Evolutionary conservation across 176 grass and related monocot species (phyloP), one percentile per base, ranked within the genome.

Genomic region (Carex scoparia): DNA sequence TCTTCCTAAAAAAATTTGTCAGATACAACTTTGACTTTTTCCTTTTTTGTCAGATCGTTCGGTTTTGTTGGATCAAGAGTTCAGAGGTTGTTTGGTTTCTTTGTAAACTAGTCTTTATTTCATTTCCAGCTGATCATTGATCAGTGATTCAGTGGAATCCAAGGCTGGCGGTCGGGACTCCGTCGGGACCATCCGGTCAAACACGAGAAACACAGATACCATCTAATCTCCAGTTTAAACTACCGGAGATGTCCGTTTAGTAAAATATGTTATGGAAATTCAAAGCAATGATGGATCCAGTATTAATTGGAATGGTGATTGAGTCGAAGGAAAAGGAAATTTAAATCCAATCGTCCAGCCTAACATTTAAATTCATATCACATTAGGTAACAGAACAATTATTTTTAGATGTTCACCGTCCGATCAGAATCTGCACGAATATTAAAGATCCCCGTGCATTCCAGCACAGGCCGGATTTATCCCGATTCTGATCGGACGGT

Each of bases 61-160:
- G 18, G 60, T 64, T 64, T 64, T 64, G 19, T 64, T 68, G 12
- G 65, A 69, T 18, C 66, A 37, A 8, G 65, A 69, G 0, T 69
- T 8, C 10, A 64, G 66, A 68, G 32, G 1, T 33, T 33, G 14
- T 69, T 7, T 69, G 65, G 14, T 69, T 5, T 74, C 1, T 51
- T 74, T 1, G 13, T 46, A 73, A 73, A 33, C 38, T 69, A 38
- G 13, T 13, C 5, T 69, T 69, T 69, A 32, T 51, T 46, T 51
- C 48, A 61, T 18, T 61, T n/a, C 31, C 40, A 54, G 46, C 6
- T 76, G 19, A 76, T 76, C 18, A 28, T 44, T 10, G 15, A 75
- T 75, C 46, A 76, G 23, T 76, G 27, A 48, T 55, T 75, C 46
- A 76, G 23, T 76, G 27, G 72, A 76, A 76, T 76, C 72, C 72